Percentiles rank a stretch among this genome's conserved stretches.
phyloP scores from a whole-genome alignment of 129 eudicot species.

The Pulicaria dysenterica region DNA sequence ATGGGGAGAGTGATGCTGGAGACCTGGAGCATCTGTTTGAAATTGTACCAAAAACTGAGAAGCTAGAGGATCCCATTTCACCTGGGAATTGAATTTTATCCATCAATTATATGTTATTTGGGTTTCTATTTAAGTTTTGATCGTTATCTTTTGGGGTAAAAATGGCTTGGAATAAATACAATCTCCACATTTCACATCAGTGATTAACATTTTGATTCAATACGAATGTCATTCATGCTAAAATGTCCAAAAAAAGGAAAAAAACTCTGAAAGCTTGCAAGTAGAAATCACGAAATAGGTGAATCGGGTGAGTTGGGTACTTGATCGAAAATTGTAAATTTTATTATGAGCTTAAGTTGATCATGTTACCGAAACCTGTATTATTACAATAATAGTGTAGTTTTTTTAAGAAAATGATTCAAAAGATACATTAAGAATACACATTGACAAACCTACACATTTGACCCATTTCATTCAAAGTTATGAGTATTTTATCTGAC shows the following conservation, averaged over 20 bases:
- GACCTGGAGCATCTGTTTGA: too few relatives aligned
- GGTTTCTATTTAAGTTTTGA: background rate
- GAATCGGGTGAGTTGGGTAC: background rate
- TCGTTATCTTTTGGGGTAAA: background rate
- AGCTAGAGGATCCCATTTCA: constrained; percentile 73
- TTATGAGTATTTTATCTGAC: too few relatives aligned
- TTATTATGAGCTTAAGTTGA: too few relatives aligned
- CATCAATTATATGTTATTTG: background rate
- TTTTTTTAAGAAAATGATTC: too few relatives aligned
- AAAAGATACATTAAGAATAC: too few relatives aligned
- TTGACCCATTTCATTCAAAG: too few relatives aligned
- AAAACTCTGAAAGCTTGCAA: background rate
- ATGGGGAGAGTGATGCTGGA: constrained; percentile 68
- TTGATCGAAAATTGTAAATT: background rate
- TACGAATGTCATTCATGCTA: background rate
- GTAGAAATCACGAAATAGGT: background rate
- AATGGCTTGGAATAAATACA: too few relatives aligned
- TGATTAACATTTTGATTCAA: background rate
- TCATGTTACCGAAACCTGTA: too few relatives aligned
- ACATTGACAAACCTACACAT: too few relatives aligned
- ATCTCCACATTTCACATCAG: background rate
- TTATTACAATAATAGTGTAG: too few relatives aligned
- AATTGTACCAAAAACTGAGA: constrained; percentile 90
- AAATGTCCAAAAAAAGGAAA: background rate
- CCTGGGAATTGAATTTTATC: constrained; percentile 56